A percentile compares a stretch with the other conserved stretches of the same genome.
Evolutionary conservation across 495 filamentous ascomycete genomes (phyloP).

Genomic region (Penicillium psychrofluorescens): DNA sequence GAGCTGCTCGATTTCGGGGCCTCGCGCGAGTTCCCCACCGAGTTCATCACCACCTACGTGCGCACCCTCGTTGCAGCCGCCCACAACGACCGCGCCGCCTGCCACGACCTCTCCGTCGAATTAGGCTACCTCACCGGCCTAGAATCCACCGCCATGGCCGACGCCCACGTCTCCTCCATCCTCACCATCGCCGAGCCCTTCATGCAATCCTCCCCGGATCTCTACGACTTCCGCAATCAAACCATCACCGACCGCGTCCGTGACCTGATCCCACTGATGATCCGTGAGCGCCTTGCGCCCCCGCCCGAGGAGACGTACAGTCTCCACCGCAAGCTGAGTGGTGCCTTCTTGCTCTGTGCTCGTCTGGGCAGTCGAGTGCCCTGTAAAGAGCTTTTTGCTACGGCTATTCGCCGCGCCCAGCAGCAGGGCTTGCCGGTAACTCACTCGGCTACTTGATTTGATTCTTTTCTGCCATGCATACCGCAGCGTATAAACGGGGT

Average conservation of each 20-base stretch:
- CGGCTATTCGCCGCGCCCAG: slow-evolving; percentile 49
- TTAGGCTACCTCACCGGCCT: slow-evolving; percentile 90
- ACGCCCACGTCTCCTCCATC: slow-evolving; percentile 78
- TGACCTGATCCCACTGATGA: slow-evolving; percentile 82
- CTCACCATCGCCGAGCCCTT: slow-evolving; percentile 91
- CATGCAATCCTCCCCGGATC: slow-evolving; percentile 59
- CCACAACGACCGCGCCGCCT: slow-evolving; percentile 51
- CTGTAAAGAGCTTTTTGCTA: slow-evolving; percentile 75
- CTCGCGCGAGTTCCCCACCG: slow-evolving; percentile 70
- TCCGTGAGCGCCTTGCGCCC: slow-evolving; percentile 77
- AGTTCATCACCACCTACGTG: slow-evolving; percentile 76
- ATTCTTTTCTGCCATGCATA: too few relatives aligned
- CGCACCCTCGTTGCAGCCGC: slow-evolving; percentile 70
- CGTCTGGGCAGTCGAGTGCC: slow-evolving; percentile 71
- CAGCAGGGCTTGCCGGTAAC: slow-evolving; percentile 6
- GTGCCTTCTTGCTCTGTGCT: slow-evolving; percentile 90
- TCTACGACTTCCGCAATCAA: slow-evolving; percentile 90
- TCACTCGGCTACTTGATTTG: neutral
- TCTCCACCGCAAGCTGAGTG: slow-evolving; percentile 90
- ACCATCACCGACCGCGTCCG: slow-evolving; percentile 92
- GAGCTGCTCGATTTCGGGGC: slow-evolving; percentile 97
- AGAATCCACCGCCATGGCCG: slow-evolving; percentile 73
- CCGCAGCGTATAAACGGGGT: too few relatives aligned
- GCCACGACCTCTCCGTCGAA: slow-evolving; percentile 63
- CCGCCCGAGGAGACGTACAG: slow-evolving; percentile 98